Evolutionary conservation across 371 early-diverging fungal genomes (phyloP), one percentile per base, ranked within the genome.

Genomic region (Rhizopus arrhizus): DNA sequence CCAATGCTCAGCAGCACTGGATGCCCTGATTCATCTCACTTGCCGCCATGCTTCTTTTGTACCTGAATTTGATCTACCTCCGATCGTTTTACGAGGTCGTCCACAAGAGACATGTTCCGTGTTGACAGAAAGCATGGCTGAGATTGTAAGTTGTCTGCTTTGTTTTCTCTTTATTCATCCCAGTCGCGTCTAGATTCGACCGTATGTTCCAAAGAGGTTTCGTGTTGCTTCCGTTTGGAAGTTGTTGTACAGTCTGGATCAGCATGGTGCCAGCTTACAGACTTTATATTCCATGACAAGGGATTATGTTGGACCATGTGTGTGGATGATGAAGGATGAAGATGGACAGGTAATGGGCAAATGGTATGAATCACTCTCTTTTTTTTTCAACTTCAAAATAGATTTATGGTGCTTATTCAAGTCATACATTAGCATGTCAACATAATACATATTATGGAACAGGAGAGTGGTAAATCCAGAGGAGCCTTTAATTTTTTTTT

Each of bases 401-500:
- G 92, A 80, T 94, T 4, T 96, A 95, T 80, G 97, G 97, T 12
- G 93, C 94, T 5, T 96, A 87, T 73, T 63, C 89, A 13, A 89
- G 80, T 42, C 92, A 96, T 51, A 68, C 88, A 1, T 79, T 94
- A 32, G 73, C 80, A 49, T 73, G 85, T 40, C 64, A 64, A 49
- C 75, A 73, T 15, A 70, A 87, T 13, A 81, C 85, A 33, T 95
- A 91, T 72, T 95, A 91, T 59, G 97, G 97, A 12, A 93, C 92
- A 42, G 96, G 97, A 29, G 87, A 89, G 78, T 89, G 94, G 96
- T 95, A 84, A 73, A 77, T 59, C 12, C 8, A 10, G 0, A n/a
- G n/a, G 48, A 29, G 7, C 10, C 46, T 6, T 43, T 13, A 0
- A 15, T 4, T 13, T 43, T 4, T 28, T 36, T 16, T 8, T 4